These are phyloP conservation scores for Powellomyces hirtus DNA, from an alignment of 192 early-diverging fungal genomes.

Conservation along the genomic window DNA sequence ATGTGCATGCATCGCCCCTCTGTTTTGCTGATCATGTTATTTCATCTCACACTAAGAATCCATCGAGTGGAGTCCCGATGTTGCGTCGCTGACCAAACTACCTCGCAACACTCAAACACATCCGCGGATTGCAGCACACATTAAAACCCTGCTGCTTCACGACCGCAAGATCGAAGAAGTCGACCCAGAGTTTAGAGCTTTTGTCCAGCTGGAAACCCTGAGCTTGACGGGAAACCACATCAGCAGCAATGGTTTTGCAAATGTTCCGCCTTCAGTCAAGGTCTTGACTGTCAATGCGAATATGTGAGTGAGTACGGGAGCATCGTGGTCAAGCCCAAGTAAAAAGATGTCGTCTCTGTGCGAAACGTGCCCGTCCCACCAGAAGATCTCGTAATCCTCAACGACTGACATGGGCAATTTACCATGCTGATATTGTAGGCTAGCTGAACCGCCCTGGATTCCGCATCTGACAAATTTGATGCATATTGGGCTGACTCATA, in stretches of 20 bases:
- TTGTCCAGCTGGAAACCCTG: neutral
- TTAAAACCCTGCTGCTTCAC: slow-evolving; percentile 3
- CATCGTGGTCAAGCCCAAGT: neutral
- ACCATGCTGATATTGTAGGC: too few relatives aligned
- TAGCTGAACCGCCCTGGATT: neutral
- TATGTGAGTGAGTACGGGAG: neutral
- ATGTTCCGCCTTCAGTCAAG: neutral
- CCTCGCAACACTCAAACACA: neutral
- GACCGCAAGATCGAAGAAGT: neutral
- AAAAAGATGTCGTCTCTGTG: neutral
- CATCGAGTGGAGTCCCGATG: slow-evolving; percentile 1
- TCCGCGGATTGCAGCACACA: neutral
- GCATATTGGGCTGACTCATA: neutral
- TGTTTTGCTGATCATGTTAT: neutral
- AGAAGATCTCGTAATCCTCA: too few relatives aligned
- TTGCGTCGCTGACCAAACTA: neutral
- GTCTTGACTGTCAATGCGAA: slow-evolving; percentile 2
- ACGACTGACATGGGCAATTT: too few relatives aligned
- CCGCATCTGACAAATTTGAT: neutral
- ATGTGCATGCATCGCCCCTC: neutral
- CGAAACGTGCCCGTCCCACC: too few relatives aligned
- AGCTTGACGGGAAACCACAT: slow-evolving; percentile 8
- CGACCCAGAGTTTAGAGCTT: neutral
- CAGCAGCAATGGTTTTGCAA: neutral
- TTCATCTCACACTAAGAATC: neutral